Evolutionary conservation across 768 basidiomycete genomes (phyloP).

Genomic region (Pleurotus salmoneostramineus): DNA sequence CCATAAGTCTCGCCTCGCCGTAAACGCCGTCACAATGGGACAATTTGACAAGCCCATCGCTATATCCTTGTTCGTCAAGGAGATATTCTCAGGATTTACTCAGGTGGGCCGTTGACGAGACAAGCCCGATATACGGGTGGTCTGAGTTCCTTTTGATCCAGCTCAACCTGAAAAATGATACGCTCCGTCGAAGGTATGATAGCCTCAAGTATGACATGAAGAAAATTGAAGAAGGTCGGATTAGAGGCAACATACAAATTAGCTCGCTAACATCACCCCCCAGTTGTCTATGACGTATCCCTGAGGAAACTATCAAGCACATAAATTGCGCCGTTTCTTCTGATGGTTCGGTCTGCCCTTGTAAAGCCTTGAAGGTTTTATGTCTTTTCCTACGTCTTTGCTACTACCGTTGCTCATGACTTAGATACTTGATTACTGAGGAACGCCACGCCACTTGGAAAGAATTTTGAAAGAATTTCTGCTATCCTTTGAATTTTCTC

Average conservation of each 20-base stretch:
- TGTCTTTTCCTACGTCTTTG: too few species aligned
- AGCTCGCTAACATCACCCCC: constrained; percentile 6
- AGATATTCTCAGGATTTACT: constrained; percentile 79
- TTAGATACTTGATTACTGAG: too few species aligned
- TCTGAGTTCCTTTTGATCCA: constrained; percentile 18
- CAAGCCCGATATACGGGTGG: background rate
- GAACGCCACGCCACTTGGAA: too few species aligned
- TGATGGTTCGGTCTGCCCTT: too few species aligned
- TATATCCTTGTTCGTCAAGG: constrained; percentile 78
- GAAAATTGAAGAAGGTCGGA: constrained; percentile 81
- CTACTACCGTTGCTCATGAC: too few species aligned
- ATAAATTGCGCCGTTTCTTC: background rate
- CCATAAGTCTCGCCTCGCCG: constrained; percentile 69
- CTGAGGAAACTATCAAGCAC: constrained; percentile 50
- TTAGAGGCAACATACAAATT: background rate
- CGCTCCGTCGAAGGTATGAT: constrained; percentile 71
- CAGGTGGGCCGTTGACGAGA: constrained; percentile 46
- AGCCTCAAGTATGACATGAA: constrained; percentile 85
- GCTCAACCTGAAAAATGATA: constrained; percentile 83
- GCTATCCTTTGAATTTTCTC: too few species aligned
- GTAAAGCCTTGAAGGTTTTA: too few species aligned
- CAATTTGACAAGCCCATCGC: constrained; percentile 76
- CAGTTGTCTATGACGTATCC: constrained; percentile 86
- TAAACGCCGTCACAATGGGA: constrained; percentile 80
- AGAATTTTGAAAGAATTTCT: too few species aligned